Evolutionary conservation across 208 protist genomes (phyloP).

Genomic region (Strigomonas culicis): DNA sequence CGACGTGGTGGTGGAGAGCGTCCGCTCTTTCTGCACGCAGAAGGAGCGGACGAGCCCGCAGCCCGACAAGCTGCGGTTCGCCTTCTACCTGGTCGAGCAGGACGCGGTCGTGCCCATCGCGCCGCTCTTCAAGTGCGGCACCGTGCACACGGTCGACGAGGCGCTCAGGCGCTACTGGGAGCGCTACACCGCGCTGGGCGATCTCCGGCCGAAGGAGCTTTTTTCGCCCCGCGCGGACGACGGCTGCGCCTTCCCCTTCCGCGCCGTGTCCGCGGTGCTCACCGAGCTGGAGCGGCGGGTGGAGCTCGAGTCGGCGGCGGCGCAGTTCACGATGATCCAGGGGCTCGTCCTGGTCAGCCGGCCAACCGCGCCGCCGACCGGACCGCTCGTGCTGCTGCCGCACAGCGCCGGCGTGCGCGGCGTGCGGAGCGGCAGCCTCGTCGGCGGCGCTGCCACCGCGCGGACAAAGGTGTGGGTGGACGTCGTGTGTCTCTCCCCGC

Average conservation of each 20-base stretch:
- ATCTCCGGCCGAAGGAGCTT: too few species aligned
- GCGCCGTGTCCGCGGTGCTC: too few species aligned
- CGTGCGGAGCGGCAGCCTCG: neutral
- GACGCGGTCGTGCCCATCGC: too few species aligned
- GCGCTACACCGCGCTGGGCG: too few species aligned
- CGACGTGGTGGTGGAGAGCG: neutral
- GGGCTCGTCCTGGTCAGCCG: constrained; percentile 46
- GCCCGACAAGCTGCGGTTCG: neutral
- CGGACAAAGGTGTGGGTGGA: constrained; percentile 13
- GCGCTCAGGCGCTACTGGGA: too few species aligned
- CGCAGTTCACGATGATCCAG: constrained; percentile 27
- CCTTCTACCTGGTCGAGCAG: neutral
- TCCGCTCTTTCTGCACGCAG: neutral
- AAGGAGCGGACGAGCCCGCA: constrained; percentile 2
- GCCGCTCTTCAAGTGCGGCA: too few species aligned
- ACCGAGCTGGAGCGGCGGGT: too few species aligned
- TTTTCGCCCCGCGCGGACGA: too few species aligned
- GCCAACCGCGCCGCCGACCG: constrained; percentile 12
- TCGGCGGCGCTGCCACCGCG: constrained; percentile 11
- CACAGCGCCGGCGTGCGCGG: neutral
- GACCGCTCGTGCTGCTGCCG: neutral
- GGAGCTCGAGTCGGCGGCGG: neutral
- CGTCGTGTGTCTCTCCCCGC: constrained; percentile 18
- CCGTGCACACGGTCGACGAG: too few species aligned
- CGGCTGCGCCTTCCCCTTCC: too few species aligned